Conservation (phyloP, 352 stramenopile species). For the Blastocystis sp. region DNA sequence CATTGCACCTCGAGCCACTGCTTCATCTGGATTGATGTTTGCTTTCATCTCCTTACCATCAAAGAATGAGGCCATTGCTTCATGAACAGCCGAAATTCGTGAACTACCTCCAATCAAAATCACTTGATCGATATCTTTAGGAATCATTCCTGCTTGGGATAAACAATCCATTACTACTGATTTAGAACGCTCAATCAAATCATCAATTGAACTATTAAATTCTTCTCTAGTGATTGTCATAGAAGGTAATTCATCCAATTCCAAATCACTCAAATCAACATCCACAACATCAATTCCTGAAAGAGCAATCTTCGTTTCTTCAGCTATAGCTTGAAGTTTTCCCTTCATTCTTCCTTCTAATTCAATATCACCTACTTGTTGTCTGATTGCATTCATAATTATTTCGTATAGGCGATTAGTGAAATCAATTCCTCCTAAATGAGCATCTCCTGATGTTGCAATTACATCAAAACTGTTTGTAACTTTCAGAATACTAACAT, state of each 20-base stretch:
- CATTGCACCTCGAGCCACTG: conserved; percentile 91
- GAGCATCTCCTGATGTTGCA: conserved; percentile 72
- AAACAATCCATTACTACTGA: conserved; percentile 89
- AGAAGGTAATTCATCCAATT: background rate
- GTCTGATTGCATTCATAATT: conserved; percentile 99
- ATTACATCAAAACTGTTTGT: conserved; percentile 87
- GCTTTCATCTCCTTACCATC: conserved; percentile 67
- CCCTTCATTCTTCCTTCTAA: conserved; percentile 86
- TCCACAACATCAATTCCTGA: conserved; percentile 72
- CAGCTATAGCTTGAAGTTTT: conserved; percentile 72
- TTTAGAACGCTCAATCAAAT: conserved; percentile 80
- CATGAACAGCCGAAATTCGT: conserved; percentile 93
- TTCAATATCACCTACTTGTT: conserved; percentile 84
- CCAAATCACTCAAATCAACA: background rate
- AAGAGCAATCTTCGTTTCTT: conserved; percentile 93
- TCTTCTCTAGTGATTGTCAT: background rate
- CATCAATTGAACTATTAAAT: background rate
- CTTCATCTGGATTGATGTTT: conserved; percentile 92
- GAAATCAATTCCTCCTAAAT: conserved; percentile 72
- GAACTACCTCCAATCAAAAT: conserved; percentile 96
- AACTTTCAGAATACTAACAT: conserved; percentile 78
- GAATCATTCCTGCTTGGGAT: conserved; percentile 89
- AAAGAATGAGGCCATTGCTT: conserved; percentile 95
- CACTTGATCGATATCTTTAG: conserved; percentile 94
- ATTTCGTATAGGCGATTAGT: conserved; percentile 94